Percentiles rank a stretch among this genome's conserved stretches.
These are phyloP conservation scores for Ramaria rubella DNA, from an alignment of 768 basidiomycete genomes.

Conservation along the genomic window DNA sequence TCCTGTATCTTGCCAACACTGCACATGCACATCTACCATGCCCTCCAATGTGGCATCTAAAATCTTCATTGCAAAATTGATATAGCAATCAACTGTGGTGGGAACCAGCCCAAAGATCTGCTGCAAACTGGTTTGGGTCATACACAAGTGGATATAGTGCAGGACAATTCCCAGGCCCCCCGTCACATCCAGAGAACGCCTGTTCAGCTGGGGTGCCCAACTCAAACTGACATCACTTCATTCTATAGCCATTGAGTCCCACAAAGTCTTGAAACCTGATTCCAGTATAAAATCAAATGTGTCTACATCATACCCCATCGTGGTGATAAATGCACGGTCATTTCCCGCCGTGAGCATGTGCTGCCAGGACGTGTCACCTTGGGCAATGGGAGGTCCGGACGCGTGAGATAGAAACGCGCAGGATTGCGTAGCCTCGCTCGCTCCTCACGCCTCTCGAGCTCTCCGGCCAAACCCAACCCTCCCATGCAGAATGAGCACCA, in stretches of 20 bases:
- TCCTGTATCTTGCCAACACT: constrained; percentile 15
- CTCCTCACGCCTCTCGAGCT: no score
- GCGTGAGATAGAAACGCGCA: background rate
- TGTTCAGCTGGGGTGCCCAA: constrained; percentile 21
- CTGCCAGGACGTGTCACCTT: constrained; percentile 32
- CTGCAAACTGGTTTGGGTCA: constrained; percentile 32
- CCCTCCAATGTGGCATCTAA: constrained; percentile 24
- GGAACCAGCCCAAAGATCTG: constrained; percentile 40
- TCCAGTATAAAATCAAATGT: constrained; percentile 23
- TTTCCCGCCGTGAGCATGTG: constrained; percentile 23
- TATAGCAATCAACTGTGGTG: constrained; percentile 30
- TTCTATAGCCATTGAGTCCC: constrained; percentile 26
- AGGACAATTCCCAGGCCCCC: constrained; percentile 37
- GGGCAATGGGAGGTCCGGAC: constrained; percentile 25
- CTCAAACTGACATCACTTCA: constrained; percentile 19
- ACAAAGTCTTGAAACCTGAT: constrained; percentile 25
- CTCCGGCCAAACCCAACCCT: no score
- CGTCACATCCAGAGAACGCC: constrained; percentile 30
- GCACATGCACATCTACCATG: constrained; percentile 26
- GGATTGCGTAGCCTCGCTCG: background rate
- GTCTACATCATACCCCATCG: constrained; percentile 34
- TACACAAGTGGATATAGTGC: constrained; percentile 37
- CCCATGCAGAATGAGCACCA: background rate
- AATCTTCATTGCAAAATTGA: constrained; percentile 28
- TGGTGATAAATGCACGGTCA: constrained; percentile 39